phyloP scores from a whole-genome alignment of 805 yeast species.

The Candida xiaguanensis region DNA sequence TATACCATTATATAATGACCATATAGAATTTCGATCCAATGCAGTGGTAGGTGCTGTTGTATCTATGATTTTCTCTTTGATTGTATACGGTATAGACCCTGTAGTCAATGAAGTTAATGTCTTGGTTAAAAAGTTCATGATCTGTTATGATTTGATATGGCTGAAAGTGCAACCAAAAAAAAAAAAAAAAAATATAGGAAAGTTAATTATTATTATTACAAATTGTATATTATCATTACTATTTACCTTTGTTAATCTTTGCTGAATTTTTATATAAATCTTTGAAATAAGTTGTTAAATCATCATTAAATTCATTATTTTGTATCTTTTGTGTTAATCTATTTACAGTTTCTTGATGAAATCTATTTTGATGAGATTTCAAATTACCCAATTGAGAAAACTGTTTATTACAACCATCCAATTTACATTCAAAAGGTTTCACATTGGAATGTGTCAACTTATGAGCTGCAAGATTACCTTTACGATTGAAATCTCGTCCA shows the following conservation, averaged over 20 bases:
- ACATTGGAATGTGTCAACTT: slow-evolving; percentile 73
- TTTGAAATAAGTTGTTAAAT: slow-evolving; percentile 72
- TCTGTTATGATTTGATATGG: not conserved
- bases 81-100: slow-evolving; percentile 52
- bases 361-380: slow-evolving; percentile 90
- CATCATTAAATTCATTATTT: slow-evolving; percentile 54
- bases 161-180: not conserved
- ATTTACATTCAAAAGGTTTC: slow-evolving; percentile 74
- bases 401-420: slow-evolving; percentile 78
- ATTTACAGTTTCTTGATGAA: slow-evolving; percentile 71
- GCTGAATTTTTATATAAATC: slow-evolving; percentile 82
- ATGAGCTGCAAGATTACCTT: slow-evolving; percentile 91
- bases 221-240: too few species aligned
- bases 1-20: slow-evolving; percentile 63
- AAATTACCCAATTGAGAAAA: slow-evolving; percentile 91
- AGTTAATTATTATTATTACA: too few species aligned
- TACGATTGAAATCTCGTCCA: slow-evolving; percentile 74
- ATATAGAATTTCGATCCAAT: slow-evolving; percentile 40
- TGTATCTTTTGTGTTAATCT: slow-evolving; percentile 59
- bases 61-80: slow-evolving; percentile 43
- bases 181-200: too few species aligned
- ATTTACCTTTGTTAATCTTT: slow-evolving; percentile 89
- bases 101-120: slow-evolving; percentile 59
- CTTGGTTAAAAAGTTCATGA: slow-evolving; percentile 67
- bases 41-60: slow-evolving; percentile 14